Evolutionary conservation across 805 yeast species (phyloP).

Genomic region (Barnettozyma siamensis): DNA sequence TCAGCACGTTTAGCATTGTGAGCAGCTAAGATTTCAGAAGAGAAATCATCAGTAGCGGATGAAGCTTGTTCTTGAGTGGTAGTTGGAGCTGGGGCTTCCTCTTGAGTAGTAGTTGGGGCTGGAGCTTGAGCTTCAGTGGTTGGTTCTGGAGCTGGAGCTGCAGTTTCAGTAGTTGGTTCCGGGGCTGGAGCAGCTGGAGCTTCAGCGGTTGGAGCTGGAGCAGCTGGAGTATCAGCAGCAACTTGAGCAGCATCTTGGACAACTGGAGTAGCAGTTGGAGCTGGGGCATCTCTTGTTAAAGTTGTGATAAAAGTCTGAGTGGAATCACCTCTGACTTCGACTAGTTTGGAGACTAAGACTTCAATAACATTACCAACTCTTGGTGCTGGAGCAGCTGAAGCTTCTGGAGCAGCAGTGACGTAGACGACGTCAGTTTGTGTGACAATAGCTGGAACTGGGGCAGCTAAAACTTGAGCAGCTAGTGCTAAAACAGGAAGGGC

Average conservation of each 20-base stretch:
- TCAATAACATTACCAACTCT: conserved; percentile 18
- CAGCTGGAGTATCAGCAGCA: conserved; percentile 12
- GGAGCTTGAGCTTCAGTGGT: conserved; percentile 1
- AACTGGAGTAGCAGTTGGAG: conserved; percentile 13
- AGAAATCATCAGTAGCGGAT: conserved; percentile 28
- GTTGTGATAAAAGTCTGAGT: conserved; percentile 21
- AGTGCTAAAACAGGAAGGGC: conserved; percentile 21
- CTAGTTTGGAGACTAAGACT: conserved; percentile 23
- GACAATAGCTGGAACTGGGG: conserved; percentile 26
- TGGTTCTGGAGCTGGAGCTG: conserved; percentile 11
- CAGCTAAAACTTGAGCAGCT: conserved; percentile 23
- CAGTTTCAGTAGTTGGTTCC: conserved; percentile 2
- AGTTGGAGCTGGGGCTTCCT: conserved; percentile 15
- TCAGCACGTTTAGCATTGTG: conserved; percentile 47
- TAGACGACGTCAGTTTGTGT: conserved; percentile 23
- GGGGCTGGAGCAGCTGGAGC: conserved; percentile 8
- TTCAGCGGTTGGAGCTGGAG: conserved; percentile 9
- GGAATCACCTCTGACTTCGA: conserved; percentile 15
- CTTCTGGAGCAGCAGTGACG: conserved; percentile 20
- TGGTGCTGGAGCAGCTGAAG: conserved; percentile 19
- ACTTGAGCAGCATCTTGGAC: conserved; percentile 19
- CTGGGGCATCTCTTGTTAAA: conserved; percentile 16
- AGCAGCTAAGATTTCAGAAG: conserved; percentile 37
- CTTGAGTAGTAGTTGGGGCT: conserved; percentile 5
- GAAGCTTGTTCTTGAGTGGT: conserved; percentile 13